Conservation (phyloP, 495 filamentous ascomycete genomes). For the Haplographium delicatum region DNA sequence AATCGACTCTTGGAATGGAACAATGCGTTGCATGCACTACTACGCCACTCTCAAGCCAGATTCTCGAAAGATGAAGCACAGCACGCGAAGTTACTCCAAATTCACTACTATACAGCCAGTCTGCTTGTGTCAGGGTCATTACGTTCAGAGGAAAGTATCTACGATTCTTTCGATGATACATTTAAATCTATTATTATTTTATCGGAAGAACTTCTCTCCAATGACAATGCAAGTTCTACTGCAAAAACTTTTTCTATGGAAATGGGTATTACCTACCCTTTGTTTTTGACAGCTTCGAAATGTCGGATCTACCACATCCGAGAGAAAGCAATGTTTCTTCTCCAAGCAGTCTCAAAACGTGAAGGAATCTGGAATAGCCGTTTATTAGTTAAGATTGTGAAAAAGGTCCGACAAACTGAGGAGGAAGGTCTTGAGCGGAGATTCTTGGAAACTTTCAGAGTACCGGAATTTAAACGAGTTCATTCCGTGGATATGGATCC, state of each 20-base stretch:
- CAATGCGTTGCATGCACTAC: no score
- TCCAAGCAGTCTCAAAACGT: no score
- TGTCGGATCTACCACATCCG: no score
- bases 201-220: neutral
- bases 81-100: neutral
- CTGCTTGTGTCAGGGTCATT: neutral
- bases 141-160: neutral
- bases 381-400: no score
- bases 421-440: neutral
- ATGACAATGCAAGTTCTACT: neutral
- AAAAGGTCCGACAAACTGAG: no score
- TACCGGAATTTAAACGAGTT: neutral
- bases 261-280: no score
- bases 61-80: neutral
- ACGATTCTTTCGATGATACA: neutral
- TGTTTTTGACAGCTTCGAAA: no score
- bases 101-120: neutral
- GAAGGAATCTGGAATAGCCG: no score
- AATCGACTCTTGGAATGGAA: neutral
- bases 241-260: neutral
- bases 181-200: neutral
- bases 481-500: neutral
- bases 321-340: no score
- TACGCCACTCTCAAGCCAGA: neutral
- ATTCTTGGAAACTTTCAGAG: neutral